Evolutionary conservation across 2,329 filamentous ascomycete genomes (phyloP), one percentile per base, ranked within the genome.

Genomic region (Aureobasidium melanogenum): DNA sequence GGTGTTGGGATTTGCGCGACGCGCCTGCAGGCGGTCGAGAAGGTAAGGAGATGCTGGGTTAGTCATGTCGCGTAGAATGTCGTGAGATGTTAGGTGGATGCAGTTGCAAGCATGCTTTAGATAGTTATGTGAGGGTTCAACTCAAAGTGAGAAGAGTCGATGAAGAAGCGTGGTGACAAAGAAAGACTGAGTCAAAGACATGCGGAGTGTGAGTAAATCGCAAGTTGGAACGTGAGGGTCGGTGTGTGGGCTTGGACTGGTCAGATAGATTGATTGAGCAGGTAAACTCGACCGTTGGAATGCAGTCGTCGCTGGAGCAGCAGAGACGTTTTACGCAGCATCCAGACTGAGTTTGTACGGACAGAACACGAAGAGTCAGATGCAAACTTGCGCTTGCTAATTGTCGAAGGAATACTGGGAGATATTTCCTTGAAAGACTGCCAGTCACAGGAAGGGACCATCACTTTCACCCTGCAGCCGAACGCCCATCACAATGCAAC

Each of bases 21-120:
- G 69, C 60, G 72, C 70, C 30, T 69, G 66, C n/a, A 74, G 63
- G 28, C 69, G 67, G 9, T 73, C 71, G 36, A 72, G 70, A 7
- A 74, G 67, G 55, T 69, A 73, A 26, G 50, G 47, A 26, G 62
- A 63, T 47, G 57, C 50, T 17, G 62, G 62, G 9, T 38, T 61
- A 39, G 17, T 47, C 59, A 61, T 61, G 58, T 22, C 48, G 47
- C 72, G 69, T 67, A 63, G 36, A 57, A 63, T 54, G 62, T 57
- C n/a, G 58, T 60, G 30, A 32, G 30, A 51, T 59, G n/a, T 61
- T 60, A 34, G 41, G 54, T 48, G 41, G 26, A 38, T 32, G 59
- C 54, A 43, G 57, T 39, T 14, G 17, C 32, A 48, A n/a, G 46
- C 41, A 58, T 58, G 54, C 32, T 58, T 58, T 19, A 41, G 17